Conservation (phyloP, 140 eudicot genomes). For the Erigeron philadelphicus region DNA sequence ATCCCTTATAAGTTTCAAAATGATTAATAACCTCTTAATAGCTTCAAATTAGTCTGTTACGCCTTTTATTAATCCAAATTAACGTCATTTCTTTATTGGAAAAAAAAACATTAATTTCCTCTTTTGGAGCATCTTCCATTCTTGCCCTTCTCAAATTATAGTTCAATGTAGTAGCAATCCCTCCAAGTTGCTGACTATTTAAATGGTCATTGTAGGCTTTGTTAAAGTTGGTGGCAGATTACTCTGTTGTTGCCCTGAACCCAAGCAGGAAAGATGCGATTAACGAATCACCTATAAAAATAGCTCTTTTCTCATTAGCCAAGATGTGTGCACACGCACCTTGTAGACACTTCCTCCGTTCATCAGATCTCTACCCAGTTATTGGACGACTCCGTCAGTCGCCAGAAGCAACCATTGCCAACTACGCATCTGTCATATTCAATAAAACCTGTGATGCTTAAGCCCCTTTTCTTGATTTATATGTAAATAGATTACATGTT, state of each 20-base stretch:
- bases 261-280: slow-evolving; percentile 66
- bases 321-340: slow-evolving; percentile 82
- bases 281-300: slow-evolving; percentile 76
- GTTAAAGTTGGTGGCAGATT: slow-evolving; percentile 70
- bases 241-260: slow-evolving; percentile 61
- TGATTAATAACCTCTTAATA: no score
- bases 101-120: no score
- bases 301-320: slow-evolving; percentile 72
- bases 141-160: background rate
- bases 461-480: slow-evolving; percentile 3
- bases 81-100: no score
- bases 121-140: background rate
- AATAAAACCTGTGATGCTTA: slow-evolving; percentile 51
- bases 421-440: slow-evolving; percentile 63
- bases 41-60: no score
- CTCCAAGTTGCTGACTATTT: background rate
- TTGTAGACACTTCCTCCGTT: slow-evolving; percentile 71
- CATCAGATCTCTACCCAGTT: slow-evolving; percentile 67
- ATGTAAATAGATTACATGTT: slow-evolving; percentile 3
- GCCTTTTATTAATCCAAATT: no score
- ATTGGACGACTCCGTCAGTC: slow-evolving; percentile 71
- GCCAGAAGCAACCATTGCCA: slow-evolving; percentile 70
- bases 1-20: no score
- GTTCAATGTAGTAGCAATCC: background rate
- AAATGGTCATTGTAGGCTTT: slow-evolving; percentile 55